Base-by-base conservation (phyloP, 768 basidiomycete genomes). In the Phlebiopsis flavidoalba region DNA sequence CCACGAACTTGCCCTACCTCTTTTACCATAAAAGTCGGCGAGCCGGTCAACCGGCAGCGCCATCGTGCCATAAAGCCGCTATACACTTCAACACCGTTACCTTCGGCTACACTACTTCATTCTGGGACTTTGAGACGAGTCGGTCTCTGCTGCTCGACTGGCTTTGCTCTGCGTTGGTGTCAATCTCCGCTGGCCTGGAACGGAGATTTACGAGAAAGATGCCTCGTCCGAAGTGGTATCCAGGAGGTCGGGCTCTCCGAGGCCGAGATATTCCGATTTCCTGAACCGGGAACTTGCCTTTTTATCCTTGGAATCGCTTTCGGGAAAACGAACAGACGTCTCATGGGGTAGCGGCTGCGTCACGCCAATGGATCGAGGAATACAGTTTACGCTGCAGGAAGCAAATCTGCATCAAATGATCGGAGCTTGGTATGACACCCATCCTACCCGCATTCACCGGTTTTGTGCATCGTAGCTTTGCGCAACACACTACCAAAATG, bases 391-490 rank as follows among this genome's bases (percentile, higher is more conserved):
- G 1, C 69, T 78, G 6, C 74, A 76, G 61, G n/a, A 73, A 74
- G 59, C 69, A 69, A 57, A 68, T 77, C 51, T 78, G 19, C 60
- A 64, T 12, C 76, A 77, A 24, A 76, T 78, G 74, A 53, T 70
- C 55, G 77, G n/a, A 75, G 62, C 73, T 78, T 21, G 77, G 77
- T 5, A 78, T 78, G 77, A 77, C 71, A 6, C 77, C 76, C 19
- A 73, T 76, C 11, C 68, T 78, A 50, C 77, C 76, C 5, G 69
- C 77, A 1, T 78, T 78, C 64, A 76, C 77, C 6, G 77, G 77
- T 5, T 78, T 78, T 60, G 74, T 78, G 22, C 77, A 76, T 1
- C 67, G 51, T 21, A 72, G 72, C 14, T 57, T 78, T 26, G 26
- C n/a, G 36, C 69, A 0, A 54, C 47, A 8, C 40, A 72, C 19